These are phyloP conservation scores for Tricholomella constricta DNA, from an alignment of 768 basidiomycete genomes.

Conservation along the genomic window DNA sequence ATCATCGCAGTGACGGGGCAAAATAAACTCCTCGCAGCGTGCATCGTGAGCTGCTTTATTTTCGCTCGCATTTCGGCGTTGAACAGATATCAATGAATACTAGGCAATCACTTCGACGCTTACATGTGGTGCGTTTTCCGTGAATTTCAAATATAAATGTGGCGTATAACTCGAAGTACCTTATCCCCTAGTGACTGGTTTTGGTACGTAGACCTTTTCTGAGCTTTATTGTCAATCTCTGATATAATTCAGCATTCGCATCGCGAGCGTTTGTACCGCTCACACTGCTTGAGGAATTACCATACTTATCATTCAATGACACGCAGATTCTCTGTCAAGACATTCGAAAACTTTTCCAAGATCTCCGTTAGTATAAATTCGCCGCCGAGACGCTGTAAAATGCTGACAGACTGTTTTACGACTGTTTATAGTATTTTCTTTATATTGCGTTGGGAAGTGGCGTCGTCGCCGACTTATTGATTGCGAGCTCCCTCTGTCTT, in stretches of 20 bases:
- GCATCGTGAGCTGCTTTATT: conserved; percentile 19
- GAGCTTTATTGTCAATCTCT: not conserved
- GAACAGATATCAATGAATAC: not conserved
- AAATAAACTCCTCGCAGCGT: conserved; percentile 15
- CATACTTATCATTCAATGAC: not conserved
- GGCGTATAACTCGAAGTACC: not conserved
- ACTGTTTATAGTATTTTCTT: conserved; percentile 27
- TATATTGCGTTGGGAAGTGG: conserved; percentile 34
- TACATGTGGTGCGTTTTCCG: conserved; percentile 18
- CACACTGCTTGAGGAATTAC: not conserved
- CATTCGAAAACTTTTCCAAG: conserved; percentile 26
- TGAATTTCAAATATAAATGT: no score
- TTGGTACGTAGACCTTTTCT: no score
- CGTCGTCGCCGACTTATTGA: conserved; percentile 42
- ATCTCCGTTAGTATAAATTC: conserved; percentile 28
- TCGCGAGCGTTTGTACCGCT: conserved; percentile 26
- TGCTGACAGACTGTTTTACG: no score
- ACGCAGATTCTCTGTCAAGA: conserved; percentile 23
- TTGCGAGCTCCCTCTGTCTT: conserved; percentile 37
- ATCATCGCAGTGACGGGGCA: conserved; percentile 18
- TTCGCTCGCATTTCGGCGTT: no score
- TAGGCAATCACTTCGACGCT: conserved; percentile 14
- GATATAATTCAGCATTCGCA: conserved; percentile 27
- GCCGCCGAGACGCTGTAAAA: no score
- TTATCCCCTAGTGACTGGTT: conserved; percentile 13